A percentile compares a stretch with the other conserved stretches of the same genome.
Evolutionary conservation across 164 flowering plant genomes (phyloP).

Genomic region (Saururus chinensis): DNA sequence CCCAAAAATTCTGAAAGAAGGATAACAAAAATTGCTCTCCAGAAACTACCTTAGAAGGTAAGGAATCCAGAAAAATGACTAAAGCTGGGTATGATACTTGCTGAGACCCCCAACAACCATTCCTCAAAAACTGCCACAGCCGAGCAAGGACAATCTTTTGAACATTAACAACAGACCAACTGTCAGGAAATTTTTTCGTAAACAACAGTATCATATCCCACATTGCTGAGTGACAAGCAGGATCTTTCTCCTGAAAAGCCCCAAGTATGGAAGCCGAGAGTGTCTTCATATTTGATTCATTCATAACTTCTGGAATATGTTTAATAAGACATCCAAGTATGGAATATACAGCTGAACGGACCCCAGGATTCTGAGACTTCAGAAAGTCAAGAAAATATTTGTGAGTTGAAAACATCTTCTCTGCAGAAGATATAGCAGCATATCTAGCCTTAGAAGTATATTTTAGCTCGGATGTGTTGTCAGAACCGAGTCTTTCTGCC

Average conservation of each 20-base stretch:
- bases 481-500: slow-evolving; percentile 37
- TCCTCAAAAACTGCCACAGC: slow-evolving; percentile 67
- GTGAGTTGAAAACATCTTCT: slow-evolving; percentile 51
- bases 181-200: slow-evolving; percentile 53
- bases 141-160: slow-evolving; percentile 55
- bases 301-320: slow-evolving; percentile 50
- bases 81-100: slow-evolving; percentile 72
- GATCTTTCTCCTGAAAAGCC: slow-evolving; percentile 81
- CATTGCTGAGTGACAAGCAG: slow-evolving; percentile 80
- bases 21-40: slow-evolving; percentile 55
- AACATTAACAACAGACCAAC: slow-evolving; percentile 53
- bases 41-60: slow-evolving; percentile 43
- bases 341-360: slow-evolving; percentile 76
- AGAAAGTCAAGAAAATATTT: slow-evolving; percentile 60
- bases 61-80: slow-evolving; percentile 46
- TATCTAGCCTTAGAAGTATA: slow-evolving; percentile 58
- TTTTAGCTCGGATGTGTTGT: slow-evolving; percentile 42
- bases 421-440: slow-evolving; percentile 44
- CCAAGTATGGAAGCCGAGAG: slow-evolving; percentile 65
- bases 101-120: slow-evolving; percentile 96
- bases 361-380: slow-evolving; percentile 49
- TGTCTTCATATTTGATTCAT: slow-evolving; percentile 55
- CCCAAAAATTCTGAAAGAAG: slow-evolving; percentile 76
- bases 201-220: slow-evolving; percentile 78
- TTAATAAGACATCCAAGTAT: slow-evolving; percentile 56